A percentile compares a stretch with the other conserved stretches of the same genome.
Evolutionary conservation across 1,284 basidiomycete species (phyloP).

Genomic region (Irpex lacteus): DNA sequence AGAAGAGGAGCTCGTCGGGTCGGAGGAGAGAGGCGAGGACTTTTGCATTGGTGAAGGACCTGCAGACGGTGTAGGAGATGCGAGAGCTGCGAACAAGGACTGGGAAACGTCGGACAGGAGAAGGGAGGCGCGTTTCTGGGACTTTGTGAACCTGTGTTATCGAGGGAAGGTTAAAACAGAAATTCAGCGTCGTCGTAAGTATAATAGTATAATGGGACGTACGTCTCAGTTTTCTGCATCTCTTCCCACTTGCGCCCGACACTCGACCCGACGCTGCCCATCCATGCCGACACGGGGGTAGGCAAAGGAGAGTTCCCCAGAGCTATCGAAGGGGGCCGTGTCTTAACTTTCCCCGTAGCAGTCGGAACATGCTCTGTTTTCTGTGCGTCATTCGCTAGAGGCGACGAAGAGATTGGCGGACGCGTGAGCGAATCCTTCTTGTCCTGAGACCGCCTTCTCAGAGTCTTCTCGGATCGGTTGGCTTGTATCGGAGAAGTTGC

Average conservation of each 20-base stretch:
- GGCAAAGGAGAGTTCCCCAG: constrained; percentile 23
- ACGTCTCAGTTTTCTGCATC: constrained; percentile 54
- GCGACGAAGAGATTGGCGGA: constrained; percentile 2
- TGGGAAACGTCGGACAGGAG: constrained; percentile 64
- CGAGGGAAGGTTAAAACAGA: too few relatives aligned
- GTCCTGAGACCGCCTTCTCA: constrained; percentile 31
- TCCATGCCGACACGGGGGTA: constrained; percentile 37
- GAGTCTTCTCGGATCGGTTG: constrained; percentile 22
- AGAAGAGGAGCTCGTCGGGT: constrained; percentile 12
- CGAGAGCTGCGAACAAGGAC: constrained; percentile 50
- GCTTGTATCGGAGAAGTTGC: constrained; percentile 30
- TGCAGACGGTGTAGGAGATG: constrained; percentile 27
- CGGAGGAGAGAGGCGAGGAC: constrained; percentile 11
- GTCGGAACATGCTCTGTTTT: background rate
- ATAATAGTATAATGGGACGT: constrained; percentile 21
- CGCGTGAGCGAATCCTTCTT: background rate
- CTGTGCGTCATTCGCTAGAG: background rate
- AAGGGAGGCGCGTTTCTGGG: constrained; percentile 63
- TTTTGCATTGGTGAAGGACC: constrained; percentile 2
- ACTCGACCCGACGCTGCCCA: constrained; percentile 42
- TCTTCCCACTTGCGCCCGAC: constrained; percentile 61
- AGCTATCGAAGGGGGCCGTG: constrained; percentile 30
- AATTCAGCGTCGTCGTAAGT: too few relatives aligned
- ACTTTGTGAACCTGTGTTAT: constrained; percentile 50
- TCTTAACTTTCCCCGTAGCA: constrained; percentile 15